Conservation (phyloP, 2,329 filamentous ascomycete genomes). For the Cordyceps javanica region DNA sequence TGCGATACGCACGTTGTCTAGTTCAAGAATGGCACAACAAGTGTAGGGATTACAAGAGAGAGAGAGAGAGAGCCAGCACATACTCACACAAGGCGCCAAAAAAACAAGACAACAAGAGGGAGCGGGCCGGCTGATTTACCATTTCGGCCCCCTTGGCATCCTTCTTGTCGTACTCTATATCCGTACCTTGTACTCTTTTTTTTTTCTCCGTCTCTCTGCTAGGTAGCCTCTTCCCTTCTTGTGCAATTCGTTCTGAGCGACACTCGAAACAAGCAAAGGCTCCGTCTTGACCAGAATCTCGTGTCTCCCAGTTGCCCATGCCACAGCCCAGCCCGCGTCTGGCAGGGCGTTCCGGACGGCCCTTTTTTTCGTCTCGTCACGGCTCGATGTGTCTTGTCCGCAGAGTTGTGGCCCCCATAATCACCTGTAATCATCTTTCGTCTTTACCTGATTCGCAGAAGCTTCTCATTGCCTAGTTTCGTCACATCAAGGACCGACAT, state of each 20-base stretch:
- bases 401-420: background rate
- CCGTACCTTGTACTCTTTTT: background rate
- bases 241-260: background rate
- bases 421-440: background rate
- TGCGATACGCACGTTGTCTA: background rate
- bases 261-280: background rate
- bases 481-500: background rate
- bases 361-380: background rate
- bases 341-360: background rate
- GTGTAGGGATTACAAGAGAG: background rate
- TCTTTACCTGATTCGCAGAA: background rate
- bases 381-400: background rate
- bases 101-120: too few species aligned
- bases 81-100: background rate
- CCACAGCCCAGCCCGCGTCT: conserved; percentile 3
- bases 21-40: background rate
- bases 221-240: background rate
- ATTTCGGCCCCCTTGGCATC: background rate
- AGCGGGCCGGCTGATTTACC: conserved; percentile 2
- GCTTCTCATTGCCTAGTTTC: background rate
- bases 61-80: background rate
- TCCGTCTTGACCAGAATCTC: background rate
- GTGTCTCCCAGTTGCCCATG: background rate
- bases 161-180: background rate
- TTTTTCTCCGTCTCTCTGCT: too few species aligned